Conservation (phyloP, 306 rosid genomes). For the Senna tora region DNA sequence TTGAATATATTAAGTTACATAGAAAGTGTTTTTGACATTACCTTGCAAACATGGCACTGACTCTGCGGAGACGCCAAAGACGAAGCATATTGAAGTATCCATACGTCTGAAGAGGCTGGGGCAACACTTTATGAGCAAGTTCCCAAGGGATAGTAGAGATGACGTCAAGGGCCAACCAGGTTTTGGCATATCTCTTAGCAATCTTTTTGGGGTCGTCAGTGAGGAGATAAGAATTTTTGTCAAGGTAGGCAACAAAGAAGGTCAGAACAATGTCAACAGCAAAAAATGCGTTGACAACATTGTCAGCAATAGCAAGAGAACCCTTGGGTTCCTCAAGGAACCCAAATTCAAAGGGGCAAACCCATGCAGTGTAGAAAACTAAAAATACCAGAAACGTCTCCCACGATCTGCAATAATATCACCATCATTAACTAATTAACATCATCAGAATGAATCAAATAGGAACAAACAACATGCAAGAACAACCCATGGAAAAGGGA, state of each 20-base stretch:
- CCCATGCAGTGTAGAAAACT: conserved; percentile 86
- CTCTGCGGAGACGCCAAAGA: conserved; percentile 84
- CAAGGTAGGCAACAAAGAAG: conserved; percentile 77
- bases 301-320: conserved; percentile 48
- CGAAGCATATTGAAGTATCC: conserved; percentile 78
- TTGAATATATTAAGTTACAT: background rate
- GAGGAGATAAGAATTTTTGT: conserved; percentile 58
- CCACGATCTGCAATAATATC: conserved; percentile 60
- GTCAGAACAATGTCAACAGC: conserved; percentile 66
- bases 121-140: conserved; percentile 41
- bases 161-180: conserved; percentile 70
- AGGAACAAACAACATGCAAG: background rate
- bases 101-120: conserved; percentile 45
- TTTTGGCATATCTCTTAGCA: conserved; percentile 60
- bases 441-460: background rate
- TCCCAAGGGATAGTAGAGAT: conserved; percentile 70
- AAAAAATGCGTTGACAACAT: conserved; percentile 65
- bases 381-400: conserved; percentile 54
- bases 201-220: conserved; percentile 50
- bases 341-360: conserved; percentile 81
- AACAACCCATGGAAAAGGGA: background rate
- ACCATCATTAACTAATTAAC: background rate
- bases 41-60: conserved; percentile 78
- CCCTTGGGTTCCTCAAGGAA: conserved; percentile 45
- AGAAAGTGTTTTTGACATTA: conserved; percentile 8